Conservation (phyloP, 2,329 filamentous ascomycete genomes). For the Aspergillus fructus region DNA sequence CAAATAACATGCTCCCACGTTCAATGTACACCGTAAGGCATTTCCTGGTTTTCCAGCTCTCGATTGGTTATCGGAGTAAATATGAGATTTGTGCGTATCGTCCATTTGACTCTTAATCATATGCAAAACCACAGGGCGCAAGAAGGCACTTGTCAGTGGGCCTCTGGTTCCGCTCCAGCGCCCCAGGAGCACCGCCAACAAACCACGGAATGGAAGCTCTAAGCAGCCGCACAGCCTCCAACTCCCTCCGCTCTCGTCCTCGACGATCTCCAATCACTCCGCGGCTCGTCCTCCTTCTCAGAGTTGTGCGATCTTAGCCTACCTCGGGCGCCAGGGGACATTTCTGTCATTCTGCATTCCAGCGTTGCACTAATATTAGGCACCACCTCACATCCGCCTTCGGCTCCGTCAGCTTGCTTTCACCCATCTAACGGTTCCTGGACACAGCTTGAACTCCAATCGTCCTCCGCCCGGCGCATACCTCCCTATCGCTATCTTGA, state of each 20-base stretch:
- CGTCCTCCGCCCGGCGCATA: neutral
- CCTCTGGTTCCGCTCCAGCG: conserved; percentile 2
- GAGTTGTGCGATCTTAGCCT: neutral
- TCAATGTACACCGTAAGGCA: neutral
- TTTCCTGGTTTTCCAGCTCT: neutral
- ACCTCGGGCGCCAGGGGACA: neutral
- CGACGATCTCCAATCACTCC: conserved; percentile 7
- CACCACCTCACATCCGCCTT: neutral
- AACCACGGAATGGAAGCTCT: neutral
- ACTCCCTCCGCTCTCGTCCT: conserved; percentile 2
- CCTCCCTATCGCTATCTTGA: neutral
- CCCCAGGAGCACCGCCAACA: conserved; percentile 2
- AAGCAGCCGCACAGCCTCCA: conserved; percentile 11
- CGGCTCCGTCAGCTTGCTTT: too few species aligned
- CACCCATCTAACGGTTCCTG: neutral
- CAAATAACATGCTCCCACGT: neutral
- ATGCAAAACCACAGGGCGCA: neutral
- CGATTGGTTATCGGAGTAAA: neutral
- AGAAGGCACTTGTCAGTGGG: neutral
- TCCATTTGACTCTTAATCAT: neutral
- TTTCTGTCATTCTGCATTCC: neutral
- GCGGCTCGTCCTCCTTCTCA: neutral
- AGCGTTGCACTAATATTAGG: neutral
- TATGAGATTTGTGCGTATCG: neutral
- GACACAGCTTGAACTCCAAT: neutral